These are phyloP conservation scores for Zelopaecilomyces penicillatus DNA, from an alignment of 2,329 filamentous ascomycete genomes.

Conservation along the genomic window DNA sequence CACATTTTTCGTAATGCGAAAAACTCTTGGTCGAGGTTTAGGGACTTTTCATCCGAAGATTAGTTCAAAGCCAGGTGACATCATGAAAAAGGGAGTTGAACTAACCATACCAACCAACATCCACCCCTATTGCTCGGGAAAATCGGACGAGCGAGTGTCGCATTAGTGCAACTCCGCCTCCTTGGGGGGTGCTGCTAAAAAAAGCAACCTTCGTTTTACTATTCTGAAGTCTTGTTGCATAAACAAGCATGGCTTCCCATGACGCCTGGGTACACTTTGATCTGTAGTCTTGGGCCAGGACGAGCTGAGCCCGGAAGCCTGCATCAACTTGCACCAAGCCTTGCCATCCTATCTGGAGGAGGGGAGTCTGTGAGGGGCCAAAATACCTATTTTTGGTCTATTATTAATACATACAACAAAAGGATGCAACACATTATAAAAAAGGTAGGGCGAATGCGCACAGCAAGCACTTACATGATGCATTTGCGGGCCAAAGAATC, in stretches of 20 bases:
- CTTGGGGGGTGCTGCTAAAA: conserved; percentile 73
- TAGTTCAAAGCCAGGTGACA: too few relatives aligned
- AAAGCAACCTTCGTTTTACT: conserved; percentile 64
- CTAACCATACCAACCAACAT: conserved; percentile 64
- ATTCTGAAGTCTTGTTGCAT: conserved; percentile 52
- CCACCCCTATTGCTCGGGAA: conserved; percentile 55
- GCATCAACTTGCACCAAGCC: conserved; percentile 65
- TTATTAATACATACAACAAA: too few relatives aligned
- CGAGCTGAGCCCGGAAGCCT: conserved; percentile 54
- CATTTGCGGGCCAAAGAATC: conserved; percentile 76
- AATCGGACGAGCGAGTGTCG: conserved; percentile 69
- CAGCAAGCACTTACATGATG: conserved; percentile 48
- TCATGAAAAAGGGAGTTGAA: neutral
- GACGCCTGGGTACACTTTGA: conserved; percentile 52
- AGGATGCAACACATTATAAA: neutral
- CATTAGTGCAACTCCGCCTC: conserved; percentile 78
- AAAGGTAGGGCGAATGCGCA: neutral
- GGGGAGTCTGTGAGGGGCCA: conserved; percentile 61
- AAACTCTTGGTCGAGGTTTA: conserved; percentile 70
- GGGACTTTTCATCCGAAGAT: conserved; percentile 43
- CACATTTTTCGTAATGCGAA: conserved; percentile 77
- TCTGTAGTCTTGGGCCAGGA: conserved; percentile 47
- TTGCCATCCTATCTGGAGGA: conserved; percentile 58
- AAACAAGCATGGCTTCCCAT: conserved; percentile 58
- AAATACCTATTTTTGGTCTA: conserved; percentile 46